Evolutionary conservation across 208 protist genomes (phyloP).

Genomic region (Trypanosoma platydactyli): DNA sequence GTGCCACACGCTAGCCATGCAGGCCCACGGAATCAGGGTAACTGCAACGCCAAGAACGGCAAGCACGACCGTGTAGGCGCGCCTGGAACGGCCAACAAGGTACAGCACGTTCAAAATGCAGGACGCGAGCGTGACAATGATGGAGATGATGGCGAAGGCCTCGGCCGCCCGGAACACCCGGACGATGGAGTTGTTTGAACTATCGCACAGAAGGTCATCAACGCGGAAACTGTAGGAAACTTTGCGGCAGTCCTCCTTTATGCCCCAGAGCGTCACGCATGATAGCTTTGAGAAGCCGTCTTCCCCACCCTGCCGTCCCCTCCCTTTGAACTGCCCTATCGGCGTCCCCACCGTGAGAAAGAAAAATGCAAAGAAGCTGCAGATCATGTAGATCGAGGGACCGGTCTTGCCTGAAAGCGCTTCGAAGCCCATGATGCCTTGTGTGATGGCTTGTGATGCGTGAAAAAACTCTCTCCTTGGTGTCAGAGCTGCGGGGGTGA

Average conservation of each 20-base stretch:
- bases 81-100: slow-evolving; percentile 37
- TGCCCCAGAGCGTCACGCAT: slow-evolving; percentile 56
- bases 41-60: slow-evolving; percentile 26
- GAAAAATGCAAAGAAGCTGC: slow-evolving; percentile 49
- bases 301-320: slow-evolving; percentile 17
- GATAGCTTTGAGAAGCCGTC: slow-evolving; percentile 29
- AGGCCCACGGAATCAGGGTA: slow-evolving; percentile 50
- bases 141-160: slow-evolving; percentile 63
- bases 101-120: slow-evolving; percentile 28
- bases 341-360: slow-evolving; percentile 50
- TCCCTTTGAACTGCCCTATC: slow-evolving; percentile 58
- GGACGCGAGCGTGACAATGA: slow-evolving; percentile 39
- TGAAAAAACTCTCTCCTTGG: not conserved
- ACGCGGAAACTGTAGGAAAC: slow-evolving; percentile 37
- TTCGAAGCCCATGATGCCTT: slow-evolving; percentile 52
- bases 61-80: slow-evolving; percentile 28
- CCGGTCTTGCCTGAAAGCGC: slow-evolving; percentile 38
- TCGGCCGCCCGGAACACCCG: slow-evolving; percentile 49
- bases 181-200: slow-evolving; percentile 8
- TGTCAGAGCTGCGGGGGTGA: too few relatives aligned
- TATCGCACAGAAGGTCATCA: slow-evolving; percentile 27
- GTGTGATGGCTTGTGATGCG: not conserved
- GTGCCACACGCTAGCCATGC: slow-evolving; percentile 52
- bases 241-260: slow-evolving; percentile 52
- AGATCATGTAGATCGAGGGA: slow-evolving; percentile 43